Evolutionary conservation across 192 early-diverging fungal genomes (phyloP).

Genomic region (Lobosporangium transversale): DNA sequence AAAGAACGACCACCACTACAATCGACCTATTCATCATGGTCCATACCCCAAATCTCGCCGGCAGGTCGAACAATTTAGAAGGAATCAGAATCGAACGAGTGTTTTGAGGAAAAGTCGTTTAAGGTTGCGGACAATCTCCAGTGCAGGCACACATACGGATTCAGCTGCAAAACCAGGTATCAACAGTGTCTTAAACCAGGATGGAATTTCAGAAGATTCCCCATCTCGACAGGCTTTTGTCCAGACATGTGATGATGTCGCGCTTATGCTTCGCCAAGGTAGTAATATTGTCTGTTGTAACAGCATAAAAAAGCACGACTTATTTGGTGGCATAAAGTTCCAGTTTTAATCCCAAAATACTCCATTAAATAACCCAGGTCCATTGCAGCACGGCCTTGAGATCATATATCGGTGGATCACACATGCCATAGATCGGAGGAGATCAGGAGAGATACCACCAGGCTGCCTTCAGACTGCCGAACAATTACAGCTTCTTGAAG

Average conservation of each 20-base stretch:
- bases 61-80: constrained; percentile 21
- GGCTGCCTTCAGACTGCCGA: neutral
- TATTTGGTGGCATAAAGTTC: too few species aligned
- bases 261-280: constrained; percentile 33
- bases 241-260: constrained; percentile 24
- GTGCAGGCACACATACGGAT: constrained; percentile 7
- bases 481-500: constrained; percentile 17
- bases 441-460: neutral
- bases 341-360: too few species aligned
- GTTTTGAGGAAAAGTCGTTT: constrained; percentile 14
- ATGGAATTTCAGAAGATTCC: neutral
- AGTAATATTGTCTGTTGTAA: too few species aligned
- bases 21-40: constrained; percentile 15
- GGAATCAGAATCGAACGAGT: constrained; percentile 9
- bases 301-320: too few species aligned
- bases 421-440: constrained; percentile 18
- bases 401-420: constrained; percentile 3
- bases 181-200: neutral
- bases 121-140: constrained; percentile 9
- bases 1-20: constrained; percentile 21
- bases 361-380: too few species aligned
- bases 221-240: constrained; percentile 13
- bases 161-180: neutral
- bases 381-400: constrained; percentile 31
- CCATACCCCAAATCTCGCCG: constrained; percentile 25